These are phyloP conservation scores for Stephania japonica DNA, from an alignment of 164 flowering plant genomes.

Conservation along the genomic window DNA sequence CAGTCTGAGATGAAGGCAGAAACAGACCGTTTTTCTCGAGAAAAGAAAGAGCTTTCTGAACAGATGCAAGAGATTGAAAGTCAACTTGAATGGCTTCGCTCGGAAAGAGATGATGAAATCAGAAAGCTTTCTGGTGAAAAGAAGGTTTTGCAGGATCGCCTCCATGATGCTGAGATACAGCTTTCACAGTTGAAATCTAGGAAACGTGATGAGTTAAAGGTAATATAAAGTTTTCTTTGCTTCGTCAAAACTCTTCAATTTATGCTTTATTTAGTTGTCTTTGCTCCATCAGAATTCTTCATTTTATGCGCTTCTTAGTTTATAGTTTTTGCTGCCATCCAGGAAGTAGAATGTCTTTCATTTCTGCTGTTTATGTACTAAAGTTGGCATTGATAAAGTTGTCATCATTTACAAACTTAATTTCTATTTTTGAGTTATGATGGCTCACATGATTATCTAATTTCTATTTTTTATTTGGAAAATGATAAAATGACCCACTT, in stretches of 20 bases:
- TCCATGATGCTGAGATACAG: conserved; percentile 89
- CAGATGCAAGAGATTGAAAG: conserved; percentile 77
- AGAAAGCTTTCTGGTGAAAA: conserved; percentile 69
- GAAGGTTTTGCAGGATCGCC: conserved; percentile 79
- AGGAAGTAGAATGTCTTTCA: not conserved
- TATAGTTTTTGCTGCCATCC: not conserved
- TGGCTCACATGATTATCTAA: too few relatives aligned
- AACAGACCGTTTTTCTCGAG: conserved; percentile 76
- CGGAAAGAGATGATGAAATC: conserved; percentile 83
- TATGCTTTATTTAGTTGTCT: not conserved
- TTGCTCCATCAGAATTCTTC: not conserved
- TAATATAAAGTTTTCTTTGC: conserved; percentile 16
- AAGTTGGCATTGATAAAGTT: too few relatives aligned
- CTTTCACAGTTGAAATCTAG: conserved; percentile 83
- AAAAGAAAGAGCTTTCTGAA: conserved; percentile 75
- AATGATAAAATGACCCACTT: too few relatives aligned
- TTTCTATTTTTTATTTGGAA: too few relatives aligned
- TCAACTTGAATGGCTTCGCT: conserved; percentile 91
- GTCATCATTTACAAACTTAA: too few relatives aligned
- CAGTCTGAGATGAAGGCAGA: conserved; percentile 93
- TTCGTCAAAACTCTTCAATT: not conserved
- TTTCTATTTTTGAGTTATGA: too few relatives aligned
- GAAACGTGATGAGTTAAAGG: conserved; percentile 97
- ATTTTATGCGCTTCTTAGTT: not conserved
- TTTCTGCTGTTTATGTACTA: not conserved